Base-by-base conservation (phyloP, 2,329 filamentous ascomycete species). In the Curvularia eragrostidis region DNA sequence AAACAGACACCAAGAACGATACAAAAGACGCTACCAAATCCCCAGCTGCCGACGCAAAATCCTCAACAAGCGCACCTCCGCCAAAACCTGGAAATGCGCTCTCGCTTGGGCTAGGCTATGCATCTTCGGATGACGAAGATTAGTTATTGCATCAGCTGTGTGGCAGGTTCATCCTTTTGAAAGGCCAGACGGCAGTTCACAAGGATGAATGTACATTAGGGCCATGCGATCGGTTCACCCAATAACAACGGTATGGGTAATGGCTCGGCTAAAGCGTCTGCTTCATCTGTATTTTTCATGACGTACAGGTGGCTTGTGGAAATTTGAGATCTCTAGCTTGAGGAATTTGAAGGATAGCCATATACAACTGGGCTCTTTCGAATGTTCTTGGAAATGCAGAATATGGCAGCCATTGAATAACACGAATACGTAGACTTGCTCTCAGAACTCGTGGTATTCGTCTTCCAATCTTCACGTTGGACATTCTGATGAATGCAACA, bases 121-220 rank as follows among this genome's bases (percentile, higher is more conserved):
- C 77, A 44, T 80, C 78, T 30, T 81, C 79, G 0, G 78, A 80
- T 41, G 79, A 81, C 23, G 79, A 81, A 19, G 67, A 73, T 39
- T 75, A 50, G 32, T 23, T 21, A 6, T 12, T 42, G 10, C 12
- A 12, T 18, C 30, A 10, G 10, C 18, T 32, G n/a, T 12, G 8
- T 19, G n/a, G 12, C 10, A 15, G 12, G 6, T 5, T 12, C 4
- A n/a, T 5, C 21, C 39, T 12, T 23, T 6, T 4, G 3, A 41
- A 41, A 23, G 5, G 15, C 38, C 18, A 47, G 18, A 15, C 21
- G 7, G 26, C 12, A 9, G 21, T 32, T n/a, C 8, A 34, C 4
- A 32, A 32, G 19, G 38, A 26, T 5, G 9, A 9, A 24, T 12
- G 9, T 24, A 18, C 13, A 7, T 19, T 6, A 24, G n/a, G 8